A percentile compares a stretch with the other conserved stretches of the same genome.
Evolutionary conservation across 2,329 filamentous ascomycete genomes (phyloP).

Genomic region (Verticillium dahliae): DNA sequence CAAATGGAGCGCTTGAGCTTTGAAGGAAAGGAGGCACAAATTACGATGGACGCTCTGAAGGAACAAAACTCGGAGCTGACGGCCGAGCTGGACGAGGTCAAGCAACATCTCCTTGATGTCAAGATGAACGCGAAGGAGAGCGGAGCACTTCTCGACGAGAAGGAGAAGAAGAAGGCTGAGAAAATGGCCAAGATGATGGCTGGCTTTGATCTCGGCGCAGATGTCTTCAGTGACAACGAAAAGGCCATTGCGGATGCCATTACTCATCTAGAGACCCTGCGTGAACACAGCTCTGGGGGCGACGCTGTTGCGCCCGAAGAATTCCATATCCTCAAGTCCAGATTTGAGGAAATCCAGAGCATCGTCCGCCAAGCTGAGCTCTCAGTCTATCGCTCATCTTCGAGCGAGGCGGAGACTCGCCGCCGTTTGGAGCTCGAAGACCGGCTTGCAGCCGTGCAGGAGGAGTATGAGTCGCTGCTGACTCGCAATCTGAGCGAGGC

Average conservation of each 20-base stretch:
- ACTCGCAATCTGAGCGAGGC: constrained; percentile 69
- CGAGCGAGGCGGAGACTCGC: constrained; percentile 59
- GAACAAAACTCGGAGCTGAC: constrained; percentile 94
- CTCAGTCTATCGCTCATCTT: constrained; percentile 64
- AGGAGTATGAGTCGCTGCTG: constrained; percentile 78
- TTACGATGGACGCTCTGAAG: constrained; percentile 96
- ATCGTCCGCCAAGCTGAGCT: constrained; percentile 90
- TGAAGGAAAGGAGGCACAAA: constrained; percentile 92
- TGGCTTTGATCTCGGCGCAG: constrained; percentile 87
- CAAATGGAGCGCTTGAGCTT: constrained; percentile 92
- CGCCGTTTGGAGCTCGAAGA: constrained; percentile 71
- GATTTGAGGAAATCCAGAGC: constrained; percentile 82
- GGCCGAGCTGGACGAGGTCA: constrained; percentile 84
- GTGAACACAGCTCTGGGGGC: constrained; percentile 69
- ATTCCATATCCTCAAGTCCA: constrained; percentile 67
- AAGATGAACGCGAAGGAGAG: constrained; percentile 97
- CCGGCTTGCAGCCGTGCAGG: constrained; percentile 66
- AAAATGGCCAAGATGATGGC: constrained; percentile 99
- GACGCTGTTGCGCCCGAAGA: constrained; percentile 78
- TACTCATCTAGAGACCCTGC: constrained; percentile 70
- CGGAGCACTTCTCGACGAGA: constrained; percentile 83
- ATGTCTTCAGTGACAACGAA: constrained; percentile 92
- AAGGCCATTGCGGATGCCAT: constrained; percentile 77
- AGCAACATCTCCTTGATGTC: constrained; percentile 90
- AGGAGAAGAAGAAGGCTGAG: constrained; percentile 97